Percentiles rank a stretch among this genome's conserved stretches.
phyloP scores from a whole-genome alignment of 495 filamentous ascomycete genomes.

The Lophiostoma macrostomum region DNA sequence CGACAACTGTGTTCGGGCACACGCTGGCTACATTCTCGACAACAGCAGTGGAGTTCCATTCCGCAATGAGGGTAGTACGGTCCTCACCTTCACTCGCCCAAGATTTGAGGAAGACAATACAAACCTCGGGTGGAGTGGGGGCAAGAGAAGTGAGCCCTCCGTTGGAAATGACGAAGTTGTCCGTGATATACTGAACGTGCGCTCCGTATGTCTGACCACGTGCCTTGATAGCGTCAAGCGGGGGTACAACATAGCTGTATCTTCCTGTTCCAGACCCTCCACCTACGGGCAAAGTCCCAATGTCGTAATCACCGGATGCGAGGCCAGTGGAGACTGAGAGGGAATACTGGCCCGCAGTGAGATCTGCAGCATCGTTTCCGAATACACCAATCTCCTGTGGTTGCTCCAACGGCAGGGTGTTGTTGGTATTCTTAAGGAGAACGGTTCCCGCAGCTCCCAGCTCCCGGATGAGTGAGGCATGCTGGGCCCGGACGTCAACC shows the following conservation, averaged over 20 bases:
- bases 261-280: constrained; percentile 58
- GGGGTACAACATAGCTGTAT: constrained; percentile 53
- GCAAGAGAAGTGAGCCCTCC: constrained; percentile 36
- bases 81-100: constrained; percentile 53
- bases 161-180: constrained; percentile 42
- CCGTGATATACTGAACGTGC: constrained; percentile 37
- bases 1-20: constrained; percentile 38
- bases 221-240: constrained; percentile 56
- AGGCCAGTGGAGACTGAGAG: constrained; percentile 36
- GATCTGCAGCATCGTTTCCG: constrained; percentile 58
- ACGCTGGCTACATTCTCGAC: constrained; percentile 30
- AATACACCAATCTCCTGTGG: constrained; percentile 57
- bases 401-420: constrained; percentile 52
- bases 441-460: constrained; percentile 59
- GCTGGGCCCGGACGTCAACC: constrained; percentile 52
- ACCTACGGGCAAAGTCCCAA: constrained; percentile 56
- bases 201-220: constrained; percentile 19
- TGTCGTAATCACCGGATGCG: constrained; percentile 50
- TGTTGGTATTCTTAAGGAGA: constrained; percentile 59
- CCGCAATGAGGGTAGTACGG: constrained; percentile 47
- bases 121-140: constrained; percentile 38
- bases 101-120: constrained; percentile 58
- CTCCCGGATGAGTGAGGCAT: constrained; percentile 51
- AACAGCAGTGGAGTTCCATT: constrained; percentile 43
- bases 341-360: constrained; percentile 9